phyloP scores from a whole-genome alignment of 768 basidiomycete genomes.

The Mycena galopus region DNA sequence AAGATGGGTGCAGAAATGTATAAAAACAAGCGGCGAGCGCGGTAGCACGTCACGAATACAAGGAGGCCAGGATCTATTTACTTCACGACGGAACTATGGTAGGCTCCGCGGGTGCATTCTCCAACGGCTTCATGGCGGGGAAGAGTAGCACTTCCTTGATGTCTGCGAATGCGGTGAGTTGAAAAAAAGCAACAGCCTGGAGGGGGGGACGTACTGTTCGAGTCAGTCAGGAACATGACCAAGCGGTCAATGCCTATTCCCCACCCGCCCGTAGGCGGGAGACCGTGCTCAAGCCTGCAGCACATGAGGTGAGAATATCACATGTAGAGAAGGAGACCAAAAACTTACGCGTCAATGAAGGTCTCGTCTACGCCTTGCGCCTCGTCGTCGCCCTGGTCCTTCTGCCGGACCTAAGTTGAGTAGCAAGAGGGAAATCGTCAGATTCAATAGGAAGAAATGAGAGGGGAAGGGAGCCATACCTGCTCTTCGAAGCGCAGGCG shows the following conservation, averaged over 20 bases:
- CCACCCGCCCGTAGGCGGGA: slow-evolving; percentile 98
- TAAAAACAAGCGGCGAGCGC: too few species aligned
- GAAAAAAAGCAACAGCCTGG: not conserved
- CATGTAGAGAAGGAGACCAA: slow-evolving; percentile 2
- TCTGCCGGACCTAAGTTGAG: slow-evolving; percentile 81
- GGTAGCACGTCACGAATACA: not conserved
- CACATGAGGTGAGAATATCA: slow-evolving; percentile 1
- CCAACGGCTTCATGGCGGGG: slow-evolving; percentile 96
- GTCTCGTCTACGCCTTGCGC: slow-evolving; percentile 98
- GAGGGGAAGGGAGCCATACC: slow-evolving; percentile 48
- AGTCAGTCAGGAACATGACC: slow-evolving; percentile 99
- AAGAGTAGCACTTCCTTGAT: slow-evolving; percentile 98
- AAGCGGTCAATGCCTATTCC: slow-evolving; percentile 95
- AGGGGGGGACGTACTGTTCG: slow-evolving; percentile 73
- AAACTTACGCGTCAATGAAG: slow-evolving; percentile 92
- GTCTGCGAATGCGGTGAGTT: slow-evolving; percentile 62
- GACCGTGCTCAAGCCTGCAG: slow-evolving; percentile 91
- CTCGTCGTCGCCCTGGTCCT: slow-evolving; percentile 97
- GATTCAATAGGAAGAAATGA: not conserved
- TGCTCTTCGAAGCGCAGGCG: slow-evolving; percentile 96
- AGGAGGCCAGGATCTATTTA: not conserved
- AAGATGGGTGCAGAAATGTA: too few species aligned
- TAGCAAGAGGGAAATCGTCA: slow-evolving; percentile 10
- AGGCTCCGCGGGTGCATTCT: slow-evolving; percentile 55
- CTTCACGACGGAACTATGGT: slow-evolving; percentile 31